A percentile compares a stretch with the other conserved stretches of the same genome.
phyloP scores from a whole-genome alignment of 768 basidiomycete genomes.

The Botryobasidium botryosum region DNA sequence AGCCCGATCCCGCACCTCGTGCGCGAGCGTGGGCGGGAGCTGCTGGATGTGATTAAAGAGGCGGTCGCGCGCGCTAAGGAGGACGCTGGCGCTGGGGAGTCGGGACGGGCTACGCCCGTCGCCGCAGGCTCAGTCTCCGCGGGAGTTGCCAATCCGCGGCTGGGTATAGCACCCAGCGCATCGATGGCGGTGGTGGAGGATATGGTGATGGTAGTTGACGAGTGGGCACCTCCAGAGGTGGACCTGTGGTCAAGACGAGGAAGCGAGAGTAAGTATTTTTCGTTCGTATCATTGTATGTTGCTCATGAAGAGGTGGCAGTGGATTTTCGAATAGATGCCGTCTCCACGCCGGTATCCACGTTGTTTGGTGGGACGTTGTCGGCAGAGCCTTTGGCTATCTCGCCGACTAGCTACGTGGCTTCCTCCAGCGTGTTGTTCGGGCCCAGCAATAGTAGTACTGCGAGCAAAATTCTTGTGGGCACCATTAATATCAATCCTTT shows the following conservation, averaged over 20 bases:
- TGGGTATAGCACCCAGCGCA: conserved; percentile 4
- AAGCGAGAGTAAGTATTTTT: too few species aligned
- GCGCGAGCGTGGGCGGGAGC: conserved; percentile 41
- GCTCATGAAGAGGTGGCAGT: too few species aligned
- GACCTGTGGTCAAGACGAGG: neutral
- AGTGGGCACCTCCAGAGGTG: neutral
- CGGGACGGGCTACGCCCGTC: conserved; percentile 14
- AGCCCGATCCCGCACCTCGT: conserved; percentile 45
- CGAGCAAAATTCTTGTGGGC: conserved; percentile 1
- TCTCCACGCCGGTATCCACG: neutral
- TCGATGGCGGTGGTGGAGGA: neutral
- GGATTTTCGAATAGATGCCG: too few species aligned
- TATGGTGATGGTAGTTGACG: conserved; percentile 1
- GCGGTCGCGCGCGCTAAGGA: conserved; percentile 19
- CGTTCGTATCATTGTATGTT: too few species aligned
- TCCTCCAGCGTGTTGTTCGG: conserved; percentile 6
- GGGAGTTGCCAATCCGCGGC: neutral
- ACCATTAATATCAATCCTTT: conserved; percentile 4
- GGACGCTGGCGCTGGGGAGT: conserved; percentile 7
- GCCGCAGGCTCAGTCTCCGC: conserved; percentile 9
- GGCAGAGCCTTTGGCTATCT: neutral
- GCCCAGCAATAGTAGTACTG: neutral
- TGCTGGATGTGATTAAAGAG: conserved; percentile 42
- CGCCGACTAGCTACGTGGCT: conserved; percentile 4
- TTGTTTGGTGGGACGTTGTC: neutral